Base-by-base conservation (phyloP, 495 filamentous ascomycete genomes). In the Thermochaetoides thermophila region DNA sequence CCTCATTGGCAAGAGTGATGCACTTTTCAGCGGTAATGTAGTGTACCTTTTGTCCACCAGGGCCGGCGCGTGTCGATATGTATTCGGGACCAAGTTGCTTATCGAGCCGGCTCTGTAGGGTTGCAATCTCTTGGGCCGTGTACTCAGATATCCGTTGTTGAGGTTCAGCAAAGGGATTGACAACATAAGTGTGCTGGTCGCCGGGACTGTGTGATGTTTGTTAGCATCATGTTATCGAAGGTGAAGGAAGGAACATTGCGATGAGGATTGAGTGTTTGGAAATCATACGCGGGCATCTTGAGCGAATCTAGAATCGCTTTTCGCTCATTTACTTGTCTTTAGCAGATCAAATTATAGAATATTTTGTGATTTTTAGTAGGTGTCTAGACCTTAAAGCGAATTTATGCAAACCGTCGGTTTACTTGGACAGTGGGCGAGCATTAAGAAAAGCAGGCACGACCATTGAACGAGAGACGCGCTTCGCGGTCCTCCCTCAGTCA, bases 41-140 rank as follows among this genome's bases (percentile, higher is more conserved):
- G 48, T 89, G 81, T 12, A 96, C 77, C 53, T 81, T 87, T 35
- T 74, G 71, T 25, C 84, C 85, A 0, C 72, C 74, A 5, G 81
- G 73, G 12, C 91, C 89, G 11, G 76, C 64, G 45, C 89, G 67
- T 4, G 79, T 68, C 2, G 85, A 95, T 29, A 99, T 77, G 50
- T 87, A 96, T 61, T 99, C 91, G 1, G 89, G 91, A 1, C 89
- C 89, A n/a, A 99, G 70, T 46, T 95, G 84, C 45, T 83, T 89
- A 41, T 93, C 78, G 17, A 99, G 72, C 8, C 79, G 73, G 42
- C 69, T 68, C 53, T 93, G 83, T 7, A 99, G 63, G 0, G 83
- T 86, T 7, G 87, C 85, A 27, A 92, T 86, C 59, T 97, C 76
- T 40, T 67, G 59, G n/a, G 85, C 82, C 2, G 86, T 94, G 55